These are phyloP conservation scores for Trypanosomatidae sp. DNA, from an alignment of 208 protist genomes.

Conservation along the genomic window DNA sequence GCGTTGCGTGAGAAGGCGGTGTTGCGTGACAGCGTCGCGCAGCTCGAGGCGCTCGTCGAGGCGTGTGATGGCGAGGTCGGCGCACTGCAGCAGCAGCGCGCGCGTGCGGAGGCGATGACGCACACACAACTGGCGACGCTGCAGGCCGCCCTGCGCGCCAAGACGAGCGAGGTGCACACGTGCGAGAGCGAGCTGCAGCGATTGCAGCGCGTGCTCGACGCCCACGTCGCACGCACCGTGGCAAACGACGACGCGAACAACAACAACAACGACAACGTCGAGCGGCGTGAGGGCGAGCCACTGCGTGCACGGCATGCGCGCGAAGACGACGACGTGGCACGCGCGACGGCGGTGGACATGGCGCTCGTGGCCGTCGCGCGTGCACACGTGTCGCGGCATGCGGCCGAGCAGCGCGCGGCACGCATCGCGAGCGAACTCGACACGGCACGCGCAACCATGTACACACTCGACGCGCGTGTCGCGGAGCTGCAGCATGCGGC, in stretches of 20 bases:
- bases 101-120: too few relatives aligned
- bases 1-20: conserved; percentile 50
- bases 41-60: conserved; percentile 47
- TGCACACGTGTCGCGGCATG: too few relatives aligned
- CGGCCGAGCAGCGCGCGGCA: conserved; percentile 24
- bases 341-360: too few relatives aligned
- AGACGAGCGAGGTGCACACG: conserved; percentile 60
- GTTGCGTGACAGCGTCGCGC: conserved; percentile 36
- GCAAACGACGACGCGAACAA: background rate
- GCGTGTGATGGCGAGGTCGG: conserved; percentile 44
- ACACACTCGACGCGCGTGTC: conserved; percentile 51
- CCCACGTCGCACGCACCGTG: conserved; percentile 21
- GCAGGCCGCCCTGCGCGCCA: conserved; percentile 34
- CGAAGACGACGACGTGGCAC: too few relatives aligned
- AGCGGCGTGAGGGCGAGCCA: too few relatives aligned
- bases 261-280: too few relatives aligned
- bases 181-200: conserved; percentile 68
- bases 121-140: too few relatives aligned
- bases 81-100: conserved; percentile 27
- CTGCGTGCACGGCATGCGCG: too few relatives aligned
- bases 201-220: conserved; percentile 40
- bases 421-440: conserved; percentile 55
- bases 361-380: too few relatives aligned
- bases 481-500: conserved; percentile 50
- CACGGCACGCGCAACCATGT: conserved; percentile 57